A percentile compares a stretch with the other conserved stretches of the same genome.
These are phyloP conservation scores for Thielaviopsis punctulata DNA, from an alignment of 2,329 filamentous ascomycete genomes.

Conservation along the genomic window DNA sequence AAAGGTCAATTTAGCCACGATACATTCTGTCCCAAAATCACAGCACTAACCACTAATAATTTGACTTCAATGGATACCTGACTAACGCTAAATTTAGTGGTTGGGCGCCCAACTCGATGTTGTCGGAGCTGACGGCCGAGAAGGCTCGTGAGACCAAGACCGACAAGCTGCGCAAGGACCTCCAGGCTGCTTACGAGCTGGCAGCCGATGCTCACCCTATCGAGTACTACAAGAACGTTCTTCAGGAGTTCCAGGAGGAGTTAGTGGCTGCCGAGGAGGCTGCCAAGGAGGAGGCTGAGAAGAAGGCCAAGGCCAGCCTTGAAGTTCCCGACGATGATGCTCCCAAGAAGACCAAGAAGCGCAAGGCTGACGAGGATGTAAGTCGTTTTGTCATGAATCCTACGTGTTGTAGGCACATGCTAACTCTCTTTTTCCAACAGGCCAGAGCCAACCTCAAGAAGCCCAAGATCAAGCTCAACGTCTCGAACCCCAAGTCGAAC, in stretches of 20 bases:
- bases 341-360: slow-evolving; percentile 59
- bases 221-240: slow-evolving; percentile 65
- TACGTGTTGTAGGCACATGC: background rate
- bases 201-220: slow-evolving; percentile 65
- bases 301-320: slow-evolving; percentile 18
- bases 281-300: slow-evolving; percentile 30
- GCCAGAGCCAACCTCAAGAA: slow-evolving; percentile 43
- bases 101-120: slow-evolving; percentile 75
- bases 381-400: slow-evolving; percentile 17
- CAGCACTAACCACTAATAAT: background rate
- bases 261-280: slow-evolving; percentile 34
- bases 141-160: slow-evolving; percentile 51
- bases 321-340: slow-evolving; percentile 40
- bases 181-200: slow-evolving; percentile 64
- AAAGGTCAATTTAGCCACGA: background rate
- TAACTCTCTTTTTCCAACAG: background rate
- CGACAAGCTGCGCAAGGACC: slow-evolving; percentile 63
- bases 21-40: background rate
- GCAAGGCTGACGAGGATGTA: slow-evolving; percentile 69
- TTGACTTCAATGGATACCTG: background rate
- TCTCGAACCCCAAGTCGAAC: slow-evolving; percentile 36
- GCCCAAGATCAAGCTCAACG: slow-evolving; percentile 51
- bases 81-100: slow-evolving; percentile 38
- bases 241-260: slow-evolving; percentile 53
- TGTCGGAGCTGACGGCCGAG: slow-evolving; percentile 59